A percentile compares a stretch with the other conserved stretches of the same genome.
Evolutionary conservation across 371 early-diverging fungal genomes (phyloP).

Genomic region (Lichtheimia ornata): DNA sequence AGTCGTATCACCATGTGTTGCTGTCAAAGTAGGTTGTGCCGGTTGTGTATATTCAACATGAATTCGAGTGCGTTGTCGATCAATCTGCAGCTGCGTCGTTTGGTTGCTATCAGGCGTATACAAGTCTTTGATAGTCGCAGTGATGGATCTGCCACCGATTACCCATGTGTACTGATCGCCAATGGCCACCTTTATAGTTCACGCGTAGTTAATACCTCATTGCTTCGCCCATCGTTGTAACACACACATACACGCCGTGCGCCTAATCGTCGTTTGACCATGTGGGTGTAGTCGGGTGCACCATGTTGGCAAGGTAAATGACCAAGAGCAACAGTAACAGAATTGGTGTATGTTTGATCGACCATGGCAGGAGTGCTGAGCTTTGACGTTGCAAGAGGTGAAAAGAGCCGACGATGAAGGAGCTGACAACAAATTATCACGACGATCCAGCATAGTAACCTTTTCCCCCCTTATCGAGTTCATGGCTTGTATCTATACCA

Average conservation of each 20-base stretch:
- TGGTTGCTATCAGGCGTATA: neutral
- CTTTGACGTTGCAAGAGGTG: no score
- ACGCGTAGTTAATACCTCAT: no score
- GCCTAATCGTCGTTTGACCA: constrained; percentile 13
- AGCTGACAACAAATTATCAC: no score
- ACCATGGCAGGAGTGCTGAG: no score
- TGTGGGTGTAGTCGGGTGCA: neutral
- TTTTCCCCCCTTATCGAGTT: no score
- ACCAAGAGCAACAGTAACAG: no score
- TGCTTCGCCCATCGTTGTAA: no score
- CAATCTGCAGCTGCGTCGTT: neutral
- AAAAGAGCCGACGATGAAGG: no score
- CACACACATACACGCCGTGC: neutral
- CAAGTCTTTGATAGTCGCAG: neutral
- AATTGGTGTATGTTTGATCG: no score
- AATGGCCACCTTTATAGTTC: constrained; percentile 1
- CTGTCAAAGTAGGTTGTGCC: neutral
- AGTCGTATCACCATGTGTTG: constrained; percentile 2
- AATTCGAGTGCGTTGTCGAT: constrained; percentile 3
- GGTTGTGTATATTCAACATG: neutral
- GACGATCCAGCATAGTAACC: no score
- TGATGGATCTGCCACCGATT: constrained; percentile 9
- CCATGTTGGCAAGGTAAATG: no score
- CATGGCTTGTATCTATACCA: no score
- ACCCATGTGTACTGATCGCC: constrained; percentile 9